These are phyloP conservation scores for Saprolegnia parasitica DNA, from an alignment of 352 stramenopile genomes.

Conservation along the genomic window DNA sequence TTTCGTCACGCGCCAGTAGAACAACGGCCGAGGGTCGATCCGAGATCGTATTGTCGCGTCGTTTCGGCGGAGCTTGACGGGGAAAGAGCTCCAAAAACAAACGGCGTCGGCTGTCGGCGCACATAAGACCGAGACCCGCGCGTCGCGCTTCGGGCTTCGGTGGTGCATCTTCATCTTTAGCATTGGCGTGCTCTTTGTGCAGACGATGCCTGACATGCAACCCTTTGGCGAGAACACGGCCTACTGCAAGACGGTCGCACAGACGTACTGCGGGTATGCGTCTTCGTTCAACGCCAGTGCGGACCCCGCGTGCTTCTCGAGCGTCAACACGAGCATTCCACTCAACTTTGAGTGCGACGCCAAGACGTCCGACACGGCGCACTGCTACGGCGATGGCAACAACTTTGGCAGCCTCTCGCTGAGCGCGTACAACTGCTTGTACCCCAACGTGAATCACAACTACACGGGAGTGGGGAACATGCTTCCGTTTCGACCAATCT, in stretches of 20 bases:
- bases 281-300: constrained; percentile 32
- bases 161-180: constrained; percentile 69
- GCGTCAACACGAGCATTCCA: constrained; percentile 35
- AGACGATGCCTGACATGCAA: constrained; percentile 75
- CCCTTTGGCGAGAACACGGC: constrained; percentile 57
- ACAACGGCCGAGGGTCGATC: background rate
- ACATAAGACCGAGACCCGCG: background rate
- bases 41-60: constrained; percentile 18
- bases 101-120: background rate
- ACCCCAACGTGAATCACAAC: constrained; percentile 33
- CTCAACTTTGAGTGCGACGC: constrained; percentile 44
- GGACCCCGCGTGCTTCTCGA: constrained; percentile 61
- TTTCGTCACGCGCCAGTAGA: background rate
- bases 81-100: background rate
- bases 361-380: constrained; percentile 39
- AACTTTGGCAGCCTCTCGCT: constrained; percentile 48
- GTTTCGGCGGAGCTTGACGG: constrained; percentile 1
- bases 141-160: constrained; percentile 38
- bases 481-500: constrained; percentile 48
- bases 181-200: constrained; percentile 71
- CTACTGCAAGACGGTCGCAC: constrained; percentile 54
- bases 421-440: constrained; percentile 42
- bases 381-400: constrained; percentile 49
- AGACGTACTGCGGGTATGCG: constrained; percentile 45
- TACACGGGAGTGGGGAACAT: constrained; percentile 33